A percentile compares a stretch with the other conserved stretches of the same genome.
Evolutionary conservation across 768 basidiomycete species (phyloP).

Genomic region (Cystobasidiopsis lactophilus): DNA sequence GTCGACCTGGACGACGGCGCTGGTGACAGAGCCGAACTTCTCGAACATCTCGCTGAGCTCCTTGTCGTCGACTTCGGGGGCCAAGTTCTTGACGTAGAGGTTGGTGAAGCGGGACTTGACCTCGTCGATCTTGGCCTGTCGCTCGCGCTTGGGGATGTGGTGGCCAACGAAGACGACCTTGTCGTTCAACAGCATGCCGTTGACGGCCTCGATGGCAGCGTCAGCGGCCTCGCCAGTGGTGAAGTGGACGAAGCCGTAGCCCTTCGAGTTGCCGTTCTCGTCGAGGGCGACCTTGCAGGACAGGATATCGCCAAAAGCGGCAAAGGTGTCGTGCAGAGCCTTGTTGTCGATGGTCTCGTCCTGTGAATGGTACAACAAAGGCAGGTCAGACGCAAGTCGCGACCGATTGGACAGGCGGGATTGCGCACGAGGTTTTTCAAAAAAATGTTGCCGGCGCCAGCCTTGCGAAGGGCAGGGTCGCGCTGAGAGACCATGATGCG

Average conservation of each 20-base stretch:
- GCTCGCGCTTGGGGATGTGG: constrained; percentile 94
- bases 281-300: constrained; percentile 99
- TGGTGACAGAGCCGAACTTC: constrained; percentile 61
- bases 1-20: constrained; percentile 61
- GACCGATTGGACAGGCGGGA: background rate
- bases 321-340: constrained; percentile 99
- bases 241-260: constrained; percentile 98
- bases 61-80: constrained; percentile 55
- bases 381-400: background rate
- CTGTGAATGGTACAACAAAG: constrained; percentile 38
- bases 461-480: constrained; percentile 97
- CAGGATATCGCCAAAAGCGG: constrained; percentile 91
- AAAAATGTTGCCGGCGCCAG: constrained; percentile 98
- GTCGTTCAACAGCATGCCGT: constrained; percentile 97
- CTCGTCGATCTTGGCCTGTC: constrained; percentile 95
- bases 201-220: constrained; percentile 89
- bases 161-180: constrained; percentile 98
- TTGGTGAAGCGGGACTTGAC: constrained; percentile 95
- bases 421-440: constrained; percentile 63
- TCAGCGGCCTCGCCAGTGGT: constrained; percentile 93
- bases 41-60: constrained; percentile 67
- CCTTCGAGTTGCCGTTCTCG: constrained; percentile 82
- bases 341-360: constrained; percentile 46
- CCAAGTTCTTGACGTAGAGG: constrained; percentile 93
- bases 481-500: constrained; percentile 99